A percentile compares a stretch with the other conserved stretches of the same genome.
These are phyloP conservation scores for Globisporangium radiosum DNA, from an alignment of 352 stramenopile genomes.

Conservation along the genomic window DNA sequence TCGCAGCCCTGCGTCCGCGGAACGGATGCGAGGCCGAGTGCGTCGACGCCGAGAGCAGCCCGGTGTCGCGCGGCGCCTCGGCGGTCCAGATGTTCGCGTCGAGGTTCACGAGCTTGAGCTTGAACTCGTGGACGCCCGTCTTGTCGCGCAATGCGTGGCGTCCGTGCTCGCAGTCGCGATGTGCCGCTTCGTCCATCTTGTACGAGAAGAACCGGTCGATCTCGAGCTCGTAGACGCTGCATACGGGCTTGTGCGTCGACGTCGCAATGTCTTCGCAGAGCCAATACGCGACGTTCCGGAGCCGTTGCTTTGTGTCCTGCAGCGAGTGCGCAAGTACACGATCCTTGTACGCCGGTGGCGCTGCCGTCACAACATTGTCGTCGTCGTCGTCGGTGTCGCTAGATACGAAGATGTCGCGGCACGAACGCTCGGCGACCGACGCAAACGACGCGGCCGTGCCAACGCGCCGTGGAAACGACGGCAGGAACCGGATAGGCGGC, in stretches of 20 bases:
- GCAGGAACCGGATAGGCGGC: constrained; percentile 64
- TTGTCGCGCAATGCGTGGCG: constrained; percentile 33
- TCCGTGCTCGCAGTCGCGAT: constrained; percentile 15
- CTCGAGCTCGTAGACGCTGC: constrained; percentile 41
- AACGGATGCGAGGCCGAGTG: constrained; percentile 9
- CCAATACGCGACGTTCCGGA: constrained; percentile 36
- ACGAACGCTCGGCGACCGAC: constrained; percentile 55
- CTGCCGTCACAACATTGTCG: not conserved
- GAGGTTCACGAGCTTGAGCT: constrained; percentile 46
- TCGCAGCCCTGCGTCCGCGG: not conserved
- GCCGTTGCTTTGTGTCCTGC: constrained; percentile 29
- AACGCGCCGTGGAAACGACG: constrained; percentile 62
- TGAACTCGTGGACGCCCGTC: constrained; percentile 37
- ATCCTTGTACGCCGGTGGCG: constrained; percentile 67
- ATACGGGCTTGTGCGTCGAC: constrained; percentile 48
- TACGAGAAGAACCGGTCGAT: constrained; percentile 48
- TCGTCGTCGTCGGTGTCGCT: constrained; percentile 16
- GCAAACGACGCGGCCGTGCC: constrained; percentile 54
- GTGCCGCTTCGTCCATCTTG: constrained; percentile 22
- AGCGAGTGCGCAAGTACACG: constrained; percentile 53
- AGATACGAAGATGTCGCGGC: constrained; percentile 45
- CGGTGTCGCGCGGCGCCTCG: constrained; percentile 3
- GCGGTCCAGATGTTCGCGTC: constrained; percentile 52
- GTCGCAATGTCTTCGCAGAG: constrained; percentile 39
- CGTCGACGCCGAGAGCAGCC: constrained; percentile 1